Evolutionary conservation across 495 filamentous ascomycete species (phyloP).

Genomic region (Chaetomidium leptoderma): DNA sequence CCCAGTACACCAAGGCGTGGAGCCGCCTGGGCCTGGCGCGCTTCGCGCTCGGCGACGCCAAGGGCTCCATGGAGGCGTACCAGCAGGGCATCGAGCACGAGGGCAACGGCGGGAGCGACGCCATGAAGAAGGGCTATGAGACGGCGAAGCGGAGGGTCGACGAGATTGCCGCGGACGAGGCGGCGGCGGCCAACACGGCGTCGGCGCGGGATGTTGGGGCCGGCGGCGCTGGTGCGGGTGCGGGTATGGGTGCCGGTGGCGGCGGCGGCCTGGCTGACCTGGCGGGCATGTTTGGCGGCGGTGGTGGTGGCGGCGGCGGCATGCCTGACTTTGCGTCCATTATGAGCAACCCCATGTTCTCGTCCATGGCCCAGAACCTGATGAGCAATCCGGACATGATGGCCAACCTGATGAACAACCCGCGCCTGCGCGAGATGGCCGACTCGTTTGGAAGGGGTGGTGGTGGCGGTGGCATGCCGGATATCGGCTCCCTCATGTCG

Average conservation of each 20-base stretch:
- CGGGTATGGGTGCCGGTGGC: constrained; percentile 60
- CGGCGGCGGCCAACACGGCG: constrained; percentile 22
- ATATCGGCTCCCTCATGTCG: constrained; percentile 75
- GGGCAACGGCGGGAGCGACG: constrained; percentile 78
- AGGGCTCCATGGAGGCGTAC: constrained; percentile 92
- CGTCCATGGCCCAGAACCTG: constrained; percentile 90
- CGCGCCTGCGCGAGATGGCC: constrained; percentile 78
- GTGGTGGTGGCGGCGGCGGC: constrained; percentile 56
- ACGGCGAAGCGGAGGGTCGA: constrained; percentile 80
- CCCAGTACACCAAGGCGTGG: constrained; percentile 96
- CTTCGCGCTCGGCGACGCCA: constrained; percentile 84
- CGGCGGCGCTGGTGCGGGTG: constrained; percentile 35
- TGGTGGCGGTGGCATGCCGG: constrained; percentile 76
- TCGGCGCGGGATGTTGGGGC: constrained; percentile 42
- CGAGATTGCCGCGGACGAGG: constrained; percentile 57
- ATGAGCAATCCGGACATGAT: constrained; percentile 95
- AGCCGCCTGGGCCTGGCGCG: constrained; percentile 81
- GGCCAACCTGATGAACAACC: constrained; percentile 88
- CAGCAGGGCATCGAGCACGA: constrained; percentile 88
- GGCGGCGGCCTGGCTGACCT: constrained; percentile 55
- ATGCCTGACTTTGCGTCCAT: constrained; percentile 79
- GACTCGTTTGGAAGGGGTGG: constrained; percentile 51
- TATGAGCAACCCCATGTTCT: constrained; percentile 98
- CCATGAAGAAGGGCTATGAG: constrained; percentile 93
- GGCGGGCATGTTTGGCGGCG: constrained; percentile 65